These are phyloP conservation scores for Aphanomyces astaci DNA, from an alignment of 352 stramenopile genomes.

Conservation along the genomic window DNA sequence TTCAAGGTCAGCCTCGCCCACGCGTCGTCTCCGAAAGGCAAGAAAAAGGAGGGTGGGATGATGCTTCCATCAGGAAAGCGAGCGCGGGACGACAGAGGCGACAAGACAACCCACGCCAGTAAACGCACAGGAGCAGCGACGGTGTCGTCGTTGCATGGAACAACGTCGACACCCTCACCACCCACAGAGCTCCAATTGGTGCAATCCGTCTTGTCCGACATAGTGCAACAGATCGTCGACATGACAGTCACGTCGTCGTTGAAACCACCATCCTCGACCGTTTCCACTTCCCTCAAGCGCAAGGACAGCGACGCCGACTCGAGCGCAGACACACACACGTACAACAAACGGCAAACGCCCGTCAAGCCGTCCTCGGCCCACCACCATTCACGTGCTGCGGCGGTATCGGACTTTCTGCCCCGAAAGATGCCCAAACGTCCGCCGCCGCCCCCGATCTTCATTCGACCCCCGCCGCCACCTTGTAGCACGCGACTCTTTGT, in stretches of 20 bases:
- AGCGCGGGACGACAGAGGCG: conserved; percentile 2
- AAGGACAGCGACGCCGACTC: conserved; percentile 3
- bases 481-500: conserved; percentile 14
- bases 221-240: conserved; percentile 6
- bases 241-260: background rate
- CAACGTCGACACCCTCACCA: background rate
- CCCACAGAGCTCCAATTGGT: background rate
- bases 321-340: background rate
- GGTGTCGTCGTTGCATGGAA: background rate
- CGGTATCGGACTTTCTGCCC: background rate
- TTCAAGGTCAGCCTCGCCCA: conserved; percentile 22
- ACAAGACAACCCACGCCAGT: conserved; percentile 3
- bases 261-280: background rate
- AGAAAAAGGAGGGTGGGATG: background rate
- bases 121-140: background rate
- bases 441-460: background rate
- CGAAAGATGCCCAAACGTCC: conserved; percentile 3
- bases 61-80: conserved; percentile 8
- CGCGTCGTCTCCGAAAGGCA: conserved; percentile 13
- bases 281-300: background rate
- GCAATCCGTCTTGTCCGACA: background rate
- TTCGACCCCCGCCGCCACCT: background rate
- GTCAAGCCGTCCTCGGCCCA: background rate
- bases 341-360: background rate
- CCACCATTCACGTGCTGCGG: background rate